Base-by-base conservation (phyloP, 352 stramenopile species). In the Phytophthora tubulina region DNA sequence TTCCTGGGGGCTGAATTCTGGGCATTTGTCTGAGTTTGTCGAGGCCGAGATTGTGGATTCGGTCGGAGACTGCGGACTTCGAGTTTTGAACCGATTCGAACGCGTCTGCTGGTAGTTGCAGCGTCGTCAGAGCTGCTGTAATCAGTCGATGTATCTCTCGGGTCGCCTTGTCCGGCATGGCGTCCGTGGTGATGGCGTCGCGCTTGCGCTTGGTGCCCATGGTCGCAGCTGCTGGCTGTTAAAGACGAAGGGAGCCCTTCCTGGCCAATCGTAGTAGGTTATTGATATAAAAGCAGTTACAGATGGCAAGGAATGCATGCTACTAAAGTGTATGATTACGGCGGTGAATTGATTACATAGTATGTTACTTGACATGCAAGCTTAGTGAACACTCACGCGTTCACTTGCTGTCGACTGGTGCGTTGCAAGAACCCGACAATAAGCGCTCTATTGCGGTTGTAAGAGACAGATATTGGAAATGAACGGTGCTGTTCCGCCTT, bases 121-220 rank as follows among this genome's bases (percentile, higher is more conserved):
- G 39, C 32, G 41, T 48, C 31, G 39, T 46, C 4, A 78, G 17
- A 39, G 46, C 13, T 30, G 39, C 36, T n/a, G 45, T 7, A 9
- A 76, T 42, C 11, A 76, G 51, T 52, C 36, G 63, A 50, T 63
- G 53, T 3, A 75, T 32, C 49, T 80, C 68, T 39, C 14, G 51
- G 14, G 33, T 41, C 49, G 60, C 59, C 50, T 72, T 51, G 17
- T 31, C 17, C 14, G 72, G 13, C 67, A 60, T 60, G 35, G 15
- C 61, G 38, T 63, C 56, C 30, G 46, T 55, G 42, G 27, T 33
- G 21, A 32, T 13, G 27, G 36, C 11, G 39, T 62, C 57, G 44
- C 66, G 72, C 49, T 78, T 78, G 21, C 66, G 54, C 60, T 75
- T 78, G 35, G 67, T 62, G 17, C 65, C 71, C 66, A 78, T 78